Conservation (phyloP, 257 asterid genomes). For the Buddleja alternifolia region DNA sequence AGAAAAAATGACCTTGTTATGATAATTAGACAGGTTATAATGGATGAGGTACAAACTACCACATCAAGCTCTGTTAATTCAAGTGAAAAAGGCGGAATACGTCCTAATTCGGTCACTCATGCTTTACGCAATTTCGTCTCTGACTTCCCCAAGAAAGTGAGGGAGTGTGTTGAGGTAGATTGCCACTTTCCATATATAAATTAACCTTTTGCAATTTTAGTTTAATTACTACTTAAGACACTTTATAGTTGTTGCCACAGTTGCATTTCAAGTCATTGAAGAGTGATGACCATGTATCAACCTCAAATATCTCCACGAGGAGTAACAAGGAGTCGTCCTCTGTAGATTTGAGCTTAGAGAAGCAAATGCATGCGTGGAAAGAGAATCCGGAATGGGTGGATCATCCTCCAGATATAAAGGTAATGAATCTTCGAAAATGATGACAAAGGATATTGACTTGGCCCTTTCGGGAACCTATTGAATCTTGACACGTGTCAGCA, state of each 20-base stretch:
- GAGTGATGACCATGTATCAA: constrained; percentile 27
- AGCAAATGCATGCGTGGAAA: constrained; percentile 79
- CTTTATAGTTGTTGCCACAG: constrained; percentile 36
- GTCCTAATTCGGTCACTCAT: constrained; percentile 33
- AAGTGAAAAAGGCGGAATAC: constrained; percentile 14
- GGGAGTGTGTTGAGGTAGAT: constrained; percentile 39
- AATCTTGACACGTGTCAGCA: too few relatives aligned
- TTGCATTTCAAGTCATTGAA: constrained; percentile 39
- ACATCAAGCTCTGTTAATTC: constrained; percentile 16
- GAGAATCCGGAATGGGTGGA: constrained; percentile 75
- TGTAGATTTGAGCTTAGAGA: constrained; percentile 52
- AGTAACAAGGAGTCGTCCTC: constrained; percentile 35
- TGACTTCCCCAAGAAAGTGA: constrained; percentile 31
- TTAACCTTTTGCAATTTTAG: constrained; percentile 14
- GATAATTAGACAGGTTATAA: constrained; percentile 22
- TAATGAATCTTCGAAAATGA: too few relatives aligned
- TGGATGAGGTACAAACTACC: constrained; percentile 32
- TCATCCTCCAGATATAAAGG: constrained; percentile 71
- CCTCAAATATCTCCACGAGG: constrained; percentile 27
- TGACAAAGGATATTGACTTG: too few relatives aligned
- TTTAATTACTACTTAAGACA: constrained; percentile 1
- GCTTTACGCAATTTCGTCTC: constrained; percentile 35
- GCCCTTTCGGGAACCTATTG: too few relatives aligned
- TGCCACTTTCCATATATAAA: not conserved
- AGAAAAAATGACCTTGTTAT: not conserved